A percentile compares a stretch with the other conserved stretches of the same genome.
Conservation (phyloP, 495 filamentous ascomycete species). For the Neurospora sp. region DNA sequence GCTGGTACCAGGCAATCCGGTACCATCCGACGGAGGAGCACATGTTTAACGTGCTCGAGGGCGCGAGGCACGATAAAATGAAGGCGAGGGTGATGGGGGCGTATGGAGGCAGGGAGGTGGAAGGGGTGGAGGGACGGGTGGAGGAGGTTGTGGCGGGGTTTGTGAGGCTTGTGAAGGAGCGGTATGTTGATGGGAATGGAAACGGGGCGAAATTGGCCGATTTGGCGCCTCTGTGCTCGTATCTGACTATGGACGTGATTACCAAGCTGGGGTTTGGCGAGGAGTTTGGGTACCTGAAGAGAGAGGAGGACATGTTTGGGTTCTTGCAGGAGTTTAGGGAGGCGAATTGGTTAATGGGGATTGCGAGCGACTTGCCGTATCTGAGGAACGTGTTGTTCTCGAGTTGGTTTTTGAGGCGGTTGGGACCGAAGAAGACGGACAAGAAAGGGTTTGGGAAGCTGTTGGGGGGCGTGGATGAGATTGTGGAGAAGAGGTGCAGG, state of each 20-base stretch:
- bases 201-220: background rate
- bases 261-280: conserved; percentile 39
- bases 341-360: conserved; percentile 16
- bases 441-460: conserved; percentile 32
- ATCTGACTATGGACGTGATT: conserved; percentile 38
- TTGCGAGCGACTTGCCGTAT: conserved; percentile 19
- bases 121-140: background rate
- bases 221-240: conserved; percentile 12
- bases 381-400: conserved; percentile 18
- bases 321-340: conserved; percentile 33
- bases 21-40: conserved; percentile 26
- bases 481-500: background rate
- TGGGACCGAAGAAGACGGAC: conserved; percentile 47
- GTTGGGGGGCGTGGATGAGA: conserved; percentile 12
- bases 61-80: conserved; percentile 14
- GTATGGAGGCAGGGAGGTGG: conserved; percentile 31
- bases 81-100: conserved; percentile 21
- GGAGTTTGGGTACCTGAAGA: conserved; percentile 25
- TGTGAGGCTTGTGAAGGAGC: background rate
- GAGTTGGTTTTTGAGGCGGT: conserved; percentile 36
- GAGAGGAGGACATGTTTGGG: conserved; percentile 37
- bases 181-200: background rate
- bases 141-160: background rate
- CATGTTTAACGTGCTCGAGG: conserved; percentile 20
- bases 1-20: conserved; percentile 20